Conservation (phyloP, 495 filamentous ascomycete genomes). For the Rhypophila decipiens region DNA sequence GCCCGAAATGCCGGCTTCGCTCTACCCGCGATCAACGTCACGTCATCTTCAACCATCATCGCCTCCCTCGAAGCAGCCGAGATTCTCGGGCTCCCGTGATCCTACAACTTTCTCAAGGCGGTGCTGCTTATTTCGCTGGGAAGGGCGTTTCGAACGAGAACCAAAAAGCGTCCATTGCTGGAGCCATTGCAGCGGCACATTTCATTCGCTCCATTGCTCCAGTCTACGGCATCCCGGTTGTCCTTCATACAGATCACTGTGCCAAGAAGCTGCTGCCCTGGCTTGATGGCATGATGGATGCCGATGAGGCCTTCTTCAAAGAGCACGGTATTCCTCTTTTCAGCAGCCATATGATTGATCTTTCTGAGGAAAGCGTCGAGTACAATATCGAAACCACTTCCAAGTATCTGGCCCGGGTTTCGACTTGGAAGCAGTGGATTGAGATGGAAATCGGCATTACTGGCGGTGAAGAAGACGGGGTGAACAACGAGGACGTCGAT, state of each 20-base stretch:
- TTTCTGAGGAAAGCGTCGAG: slow-evolving; percentile 78
- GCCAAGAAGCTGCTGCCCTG: slow-evolving; percentile 74
- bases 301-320: slow-evolving; percentile 91
- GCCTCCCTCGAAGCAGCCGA: slow-evolving; percentile 88
- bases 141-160: slow-evolving; percentile 83
- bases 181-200: slow-evolving; percentile 82
- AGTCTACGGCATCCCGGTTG: slow-evolving; percentile 80
- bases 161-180: slow-evolving; percentile 82
- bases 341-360: slow-evolving; percentile 95
- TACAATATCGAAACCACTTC: slow-evolving; percentile 88
- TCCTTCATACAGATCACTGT: slow-evolving; percentile 69
- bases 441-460: slow-evolving; percentile 70
- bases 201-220: slow-evolving; percentile 89
- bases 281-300: slow-evolving; percentile 93
- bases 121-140: slow-evolving; percentile 89
- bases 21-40: slow-evolving; percentile 82
- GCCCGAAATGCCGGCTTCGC: slow-evolving; percentile 79
- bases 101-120: slow-evolving; percentile 55
- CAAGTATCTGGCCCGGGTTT: slow-evolving; percentile 82
- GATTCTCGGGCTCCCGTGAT: slow-evolving; percentile 84
- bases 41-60: slow-evolving; percentile 83
- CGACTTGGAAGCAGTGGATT: slow-evolving; percentile 96
- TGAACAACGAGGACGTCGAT: slow-evolving; percentile 79
- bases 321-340: slow-evolving; percentile 88
- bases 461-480: slow-evolving; percentile 74